Base-by-base conservation (phyloP, 331 rosid genomes). In the Rosa hybrid region DNA sequence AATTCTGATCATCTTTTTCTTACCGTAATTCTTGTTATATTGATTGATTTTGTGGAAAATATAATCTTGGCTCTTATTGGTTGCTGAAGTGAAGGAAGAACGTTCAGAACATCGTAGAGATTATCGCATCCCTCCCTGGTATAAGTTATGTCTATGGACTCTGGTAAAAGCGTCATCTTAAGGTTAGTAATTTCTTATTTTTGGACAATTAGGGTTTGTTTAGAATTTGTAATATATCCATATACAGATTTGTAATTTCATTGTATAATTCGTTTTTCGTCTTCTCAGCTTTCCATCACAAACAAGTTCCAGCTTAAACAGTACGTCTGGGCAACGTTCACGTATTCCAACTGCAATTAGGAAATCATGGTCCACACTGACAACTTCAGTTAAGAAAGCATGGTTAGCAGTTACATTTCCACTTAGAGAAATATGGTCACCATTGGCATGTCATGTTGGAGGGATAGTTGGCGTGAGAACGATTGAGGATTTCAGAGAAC, bases 1-100 rank as follows among this genome's bases (percentile, higher is more conserved):
- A 77, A 87, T 94, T 73, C 89, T 92, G 39, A 94, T 90, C 65
- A 94, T 92, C 4, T 49, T 38, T 54, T 17, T 51, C 13, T 23
- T 20, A 3, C 34, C 39, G 5, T 27, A 42, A 2, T 76, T 13
- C 2, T 12, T 6, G 13, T 75, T 42, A 50, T 48, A 23, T 59
- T 21, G 65, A 59, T 59, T 59, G 65, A 21, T 59, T 59, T 21
- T 59, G 14, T n/a, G 64, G 65, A 21, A 21, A 9, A n/a, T n/a
- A n/a, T 56, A n/a, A 60, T 23, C 13, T 23, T 60, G 67, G 38
- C 30, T 60, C 30, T 60, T 60, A 60, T 21, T 60, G 38, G 38
- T n/a, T 60, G 2, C 38, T 60, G 67, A 60, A 60, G 67, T 60
- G 67, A 60, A 60, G 38, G 67, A 23, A 60, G 67, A 60, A 60